phyloP scores from a whole-genome alignment of 345 rosid species.

The Microthlaspi erraticum region DNA sequence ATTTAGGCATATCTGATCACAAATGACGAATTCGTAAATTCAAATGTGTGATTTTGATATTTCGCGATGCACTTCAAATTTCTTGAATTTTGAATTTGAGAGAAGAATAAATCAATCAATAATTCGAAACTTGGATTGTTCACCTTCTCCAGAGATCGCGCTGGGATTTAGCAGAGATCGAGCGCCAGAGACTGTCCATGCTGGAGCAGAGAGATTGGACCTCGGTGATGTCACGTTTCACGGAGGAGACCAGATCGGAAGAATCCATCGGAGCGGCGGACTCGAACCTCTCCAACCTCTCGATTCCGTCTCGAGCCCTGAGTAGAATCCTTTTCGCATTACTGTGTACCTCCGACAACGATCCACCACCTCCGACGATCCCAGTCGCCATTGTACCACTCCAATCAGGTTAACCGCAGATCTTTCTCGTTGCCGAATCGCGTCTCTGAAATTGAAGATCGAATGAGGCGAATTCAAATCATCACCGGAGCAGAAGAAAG shows the following conservation, averaged over 20 bases:
- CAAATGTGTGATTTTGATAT: neutral
- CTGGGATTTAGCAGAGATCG: slow-evolving; percentile 71
- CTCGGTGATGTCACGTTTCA: slow-evolving; percentile 76
- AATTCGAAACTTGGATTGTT: neutral
- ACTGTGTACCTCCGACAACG: slow-evolving; percentile 70
- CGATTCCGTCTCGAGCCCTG: slow-evolving; percentile 82
- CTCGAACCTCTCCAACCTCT: slow-evolving; percentile 81
- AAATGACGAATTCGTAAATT: neutral
- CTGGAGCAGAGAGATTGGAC: slow-evolving; percentile 75
- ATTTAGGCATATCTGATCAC: neutral
- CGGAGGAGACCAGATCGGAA: slow-evolving; percentile 71
- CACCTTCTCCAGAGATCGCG: slow-evolving; percentile 99
- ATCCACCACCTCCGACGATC: slow-evolving; percentile 59
- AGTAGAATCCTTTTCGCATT: slow-evolving; percentile 63
- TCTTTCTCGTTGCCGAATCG: slow-evolving; percentile 12
- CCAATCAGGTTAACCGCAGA: slow-evolving; percentile 8
- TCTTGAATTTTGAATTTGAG: neutral
- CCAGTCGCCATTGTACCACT: slow-evolving; percentile 34
- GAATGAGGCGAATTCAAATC: neutral
- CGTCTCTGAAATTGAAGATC: slow-evolving; percentile 15
- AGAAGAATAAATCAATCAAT: neutral
- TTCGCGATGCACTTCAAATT: neutral
- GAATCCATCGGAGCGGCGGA: slow-evolving; percentile 59
- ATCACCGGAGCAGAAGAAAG: slow-evolving; percentile 20
- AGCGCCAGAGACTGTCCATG: slow-evolving; percentile 90